Conservation (phyloP, 2,329 filamentous ascomycete genomes). For the Dryadomyces quercivorus region DNA sequence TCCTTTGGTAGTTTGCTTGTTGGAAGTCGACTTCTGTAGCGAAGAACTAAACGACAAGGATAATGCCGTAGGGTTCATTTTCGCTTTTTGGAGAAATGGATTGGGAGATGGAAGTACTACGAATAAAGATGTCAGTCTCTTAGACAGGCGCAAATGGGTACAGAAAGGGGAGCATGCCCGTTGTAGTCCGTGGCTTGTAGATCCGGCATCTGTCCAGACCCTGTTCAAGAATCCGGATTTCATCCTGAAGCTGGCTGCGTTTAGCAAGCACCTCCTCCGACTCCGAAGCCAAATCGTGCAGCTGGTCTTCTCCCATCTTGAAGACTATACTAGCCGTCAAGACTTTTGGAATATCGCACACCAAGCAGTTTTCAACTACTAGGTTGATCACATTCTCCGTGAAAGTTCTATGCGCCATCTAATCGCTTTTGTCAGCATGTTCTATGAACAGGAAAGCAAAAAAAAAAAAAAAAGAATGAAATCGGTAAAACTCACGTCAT, state of each 20-base stretch:
- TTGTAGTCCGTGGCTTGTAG: neutral
- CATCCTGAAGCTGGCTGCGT: slow-evolving; percentile 6
- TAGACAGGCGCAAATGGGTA: too few relatives aligned
- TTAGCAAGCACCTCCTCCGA: slow-evolving; percentile 14
- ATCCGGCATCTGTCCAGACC: neutral
- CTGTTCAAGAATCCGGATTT: neutral
- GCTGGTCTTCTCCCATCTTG: slow-evolving; percentile 19
- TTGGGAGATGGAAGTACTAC: neutral
- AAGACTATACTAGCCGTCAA: slow-evolving; percentile 25
- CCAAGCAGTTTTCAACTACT: slow-evolving; percentile 34
- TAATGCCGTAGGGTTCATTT: too few relatives aligned
- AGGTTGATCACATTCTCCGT: slow-evolving; percentile 35
- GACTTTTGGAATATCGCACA: slow-evolving; percentile 26
- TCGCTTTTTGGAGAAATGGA: too few relatives aligned
- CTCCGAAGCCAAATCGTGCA: slow-evolving; percentile 20
- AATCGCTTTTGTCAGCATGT: too few relatives aligned
- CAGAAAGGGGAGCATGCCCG: too few relatives aligned
- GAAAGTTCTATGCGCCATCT: slow-evolving; percentile 28
- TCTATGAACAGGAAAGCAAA: too few relatives aligned
- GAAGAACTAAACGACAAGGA: too few relatives aligned
- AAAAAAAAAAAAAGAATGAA: neutral
- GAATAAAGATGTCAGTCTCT: too few relatives aligned
- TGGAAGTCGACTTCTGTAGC: too few relatives aligned
- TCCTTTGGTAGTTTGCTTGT: too few relatives aligned
- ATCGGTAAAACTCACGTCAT: slow-evolving; percentile 27